Conservation (phyloP, 768 basidiomycete genomes). For the Amanita polypyramis region DNA sequence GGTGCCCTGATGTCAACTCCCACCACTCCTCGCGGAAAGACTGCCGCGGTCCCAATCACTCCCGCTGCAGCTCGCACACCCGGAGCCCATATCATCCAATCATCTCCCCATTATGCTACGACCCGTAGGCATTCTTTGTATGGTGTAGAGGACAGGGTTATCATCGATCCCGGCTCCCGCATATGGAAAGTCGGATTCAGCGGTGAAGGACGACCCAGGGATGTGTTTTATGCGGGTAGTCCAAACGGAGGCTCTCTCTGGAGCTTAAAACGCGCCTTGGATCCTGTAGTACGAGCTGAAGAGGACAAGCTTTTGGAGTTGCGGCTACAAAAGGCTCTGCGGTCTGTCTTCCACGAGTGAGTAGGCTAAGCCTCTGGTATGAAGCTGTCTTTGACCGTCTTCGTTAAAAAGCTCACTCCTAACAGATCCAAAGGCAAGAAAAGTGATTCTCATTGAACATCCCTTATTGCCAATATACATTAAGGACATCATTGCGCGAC, state of each 20-base stretch:
- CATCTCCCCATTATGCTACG: constrained; percentile 78
- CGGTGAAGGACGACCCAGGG: constrained; percentile 85
- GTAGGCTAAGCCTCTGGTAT: constrained; percentile 17
- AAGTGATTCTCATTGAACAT: constrained; percentile 88
- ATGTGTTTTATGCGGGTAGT: constrained; percentile 62
- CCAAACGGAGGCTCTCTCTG: constrained; percentile 40
- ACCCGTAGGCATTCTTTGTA: constrained; percentile 89
- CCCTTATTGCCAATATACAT: constrained; percentile 78
- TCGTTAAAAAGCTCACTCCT: constrained; percentile 61
- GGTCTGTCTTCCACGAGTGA: constrained; percentile 81
- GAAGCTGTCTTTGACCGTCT: background rate
- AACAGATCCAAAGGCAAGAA: constrained; percentile 91
- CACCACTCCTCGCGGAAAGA: constrained; percentile 29
- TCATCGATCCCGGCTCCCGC: constrained; percentile 89
- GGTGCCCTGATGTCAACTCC: constrained; percentile 27
- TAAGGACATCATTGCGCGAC: constrained; percentile 79
- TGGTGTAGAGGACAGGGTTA: constrained; percentile 90
- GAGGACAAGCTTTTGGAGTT: constrained; percentile 65
- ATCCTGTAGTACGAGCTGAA: constrained; percentile 52
- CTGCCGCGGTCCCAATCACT: constrained; percentile 33
- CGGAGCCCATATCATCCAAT: constrained; percentile 36
- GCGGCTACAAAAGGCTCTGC: constrained; percentile 54
- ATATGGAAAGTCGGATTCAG: constrained; percentile 98
- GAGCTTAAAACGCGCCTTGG: constrained; percentile 45
- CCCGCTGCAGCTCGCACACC: constrained; percentile 46